Conservation (phyloP, 331 rosid genomes). For the Malus hybrid region DNA sequence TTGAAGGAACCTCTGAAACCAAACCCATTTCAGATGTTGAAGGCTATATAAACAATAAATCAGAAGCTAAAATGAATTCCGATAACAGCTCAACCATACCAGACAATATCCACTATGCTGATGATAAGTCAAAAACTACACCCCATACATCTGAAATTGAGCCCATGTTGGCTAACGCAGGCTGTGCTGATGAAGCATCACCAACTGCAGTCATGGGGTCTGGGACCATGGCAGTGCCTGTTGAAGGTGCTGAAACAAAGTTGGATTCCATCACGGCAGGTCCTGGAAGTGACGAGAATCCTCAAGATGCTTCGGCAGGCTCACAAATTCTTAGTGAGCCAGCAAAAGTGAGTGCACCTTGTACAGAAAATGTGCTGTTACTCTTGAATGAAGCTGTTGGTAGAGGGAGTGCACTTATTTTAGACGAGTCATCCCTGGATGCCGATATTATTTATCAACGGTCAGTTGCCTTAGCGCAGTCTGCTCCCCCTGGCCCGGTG, state of each 20-base stretch:
- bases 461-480: constrained; percentile 53
- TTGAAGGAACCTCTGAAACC: constrained; percentile 6
- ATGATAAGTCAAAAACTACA: constrained; percentile 13
- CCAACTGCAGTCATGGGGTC: constrained; percentile 19
- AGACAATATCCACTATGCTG: constrained; percentile 6
- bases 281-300: constrained; percentile 5
- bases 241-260: background rate
- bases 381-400: constrained; percentile 63
- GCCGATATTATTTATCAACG: constrained; percentile 53
- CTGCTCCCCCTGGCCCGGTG: constrained; percentile 68
- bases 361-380: constrained; percentile 37
- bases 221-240: background rate
- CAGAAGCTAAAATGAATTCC: constrained; percentile 16
- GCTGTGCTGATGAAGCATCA: constrained; percentile 16
- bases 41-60: constrained; percentile 6
- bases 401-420: constrained; percentile 58
- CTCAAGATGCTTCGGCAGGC: constrained; percentile 23
- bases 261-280: background rate
- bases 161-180: constrained; percentile 19
- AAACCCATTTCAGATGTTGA: constrained; percentile 17
- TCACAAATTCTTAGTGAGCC: constrained; percentile 18
- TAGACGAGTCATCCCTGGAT: constrained; percentile 50
- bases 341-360: constrained; percentile 20
- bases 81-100: background rate
- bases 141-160: constrained; percentile 15